These are phyloP conservation scores for Catenaria anguillulae DNA, from an alignment of 371 early-diverging fungal species.

Conservation along the genomic window DNA sequence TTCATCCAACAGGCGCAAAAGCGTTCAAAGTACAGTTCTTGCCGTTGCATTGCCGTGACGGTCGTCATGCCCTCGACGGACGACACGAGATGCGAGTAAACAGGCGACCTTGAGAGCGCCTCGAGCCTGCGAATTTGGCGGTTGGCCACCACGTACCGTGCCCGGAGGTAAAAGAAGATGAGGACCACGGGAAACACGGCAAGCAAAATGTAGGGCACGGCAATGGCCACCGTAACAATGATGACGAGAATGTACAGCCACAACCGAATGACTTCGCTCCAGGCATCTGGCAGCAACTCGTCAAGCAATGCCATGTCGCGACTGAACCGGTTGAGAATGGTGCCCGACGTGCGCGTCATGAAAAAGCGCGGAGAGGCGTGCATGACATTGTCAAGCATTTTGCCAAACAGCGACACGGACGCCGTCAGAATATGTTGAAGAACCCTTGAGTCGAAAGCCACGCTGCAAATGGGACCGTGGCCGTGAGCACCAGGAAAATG, in stretches of 20 bases:
- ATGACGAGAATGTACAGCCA: slow-evolving; percentile 26
- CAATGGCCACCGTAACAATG: neutral
- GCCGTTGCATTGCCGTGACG: neutral
- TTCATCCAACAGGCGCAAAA: too few relatives aligned
- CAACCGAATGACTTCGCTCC: slow-evolving; percentile 18
- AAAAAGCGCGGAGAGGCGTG: slow-evolving; percentile 47
- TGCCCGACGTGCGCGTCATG: slow-evolving; percentile 66
- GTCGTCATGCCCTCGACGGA: neutral
- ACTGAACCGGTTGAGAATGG: slow-evolving; percentile 75
- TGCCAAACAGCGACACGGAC: neutral
- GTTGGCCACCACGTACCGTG: neutral
- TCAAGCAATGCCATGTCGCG: slow-evolving; percentile 72
- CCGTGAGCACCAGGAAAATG: neutral
- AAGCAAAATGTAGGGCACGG: neutral
- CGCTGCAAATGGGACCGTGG: neutral
- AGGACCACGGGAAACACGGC: neutral
- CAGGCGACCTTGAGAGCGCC: neutral
- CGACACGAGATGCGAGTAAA: neutral
- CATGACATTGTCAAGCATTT: neutral
- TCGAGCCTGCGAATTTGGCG: neutral
- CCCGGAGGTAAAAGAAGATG: neutral
- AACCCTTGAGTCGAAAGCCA: neutral
- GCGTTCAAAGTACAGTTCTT: neutral
- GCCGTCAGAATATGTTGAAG: neutral
- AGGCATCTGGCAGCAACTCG: slow-evolving; percentile 45